Evolutionary conservation across 2,329 filamentous ascomycete species (phyloP).

Genomic region (Epichloe sibirici): DNA sequence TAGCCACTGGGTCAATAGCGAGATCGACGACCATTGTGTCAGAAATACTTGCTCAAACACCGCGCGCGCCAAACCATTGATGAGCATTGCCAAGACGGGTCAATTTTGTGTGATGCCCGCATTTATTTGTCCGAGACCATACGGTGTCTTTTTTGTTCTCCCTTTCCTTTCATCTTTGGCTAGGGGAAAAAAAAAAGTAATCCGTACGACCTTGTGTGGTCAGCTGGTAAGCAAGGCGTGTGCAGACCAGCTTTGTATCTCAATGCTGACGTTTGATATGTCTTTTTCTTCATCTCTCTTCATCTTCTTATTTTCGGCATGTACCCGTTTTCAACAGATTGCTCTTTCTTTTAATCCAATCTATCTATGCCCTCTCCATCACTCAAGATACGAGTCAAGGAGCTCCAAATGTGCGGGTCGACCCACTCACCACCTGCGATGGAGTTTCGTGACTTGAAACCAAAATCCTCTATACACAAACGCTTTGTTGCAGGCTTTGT

Average conservation of each 20-base stretch:
- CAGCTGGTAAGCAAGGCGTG: background rate
- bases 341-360: background rate
- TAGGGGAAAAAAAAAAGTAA: too few species aligned
- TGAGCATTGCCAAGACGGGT: background rate
- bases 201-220: background rate
- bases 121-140: background rate
- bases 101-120: background rate
- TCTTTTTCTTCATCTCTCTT: too few species aligned
- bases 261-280: background rate
- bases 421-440: background rate
- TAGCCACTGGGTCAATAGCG: too few species aligned
- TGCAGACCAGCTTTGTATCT: background rate
- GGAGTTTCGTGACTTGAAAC: background rate
- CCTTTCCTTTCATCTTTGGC: background rate
- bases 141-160: background rate
- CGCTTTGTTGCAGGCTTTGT: constrained; percentile 6
- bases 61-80: background rate
- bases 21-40: too few species aligned
- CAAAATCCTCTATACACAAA: constrained; percentile 2
- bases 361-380: background rate
- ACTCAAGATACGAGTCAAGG: background rate
- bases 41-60: constrained; percentile 1
- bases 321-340: background rate
- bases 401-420: background rate
- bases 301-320: background rate